phyloP scores from a whole-genome alignment of 1,139 yeast species.

The Geotrichum histeridarum region DNA sequence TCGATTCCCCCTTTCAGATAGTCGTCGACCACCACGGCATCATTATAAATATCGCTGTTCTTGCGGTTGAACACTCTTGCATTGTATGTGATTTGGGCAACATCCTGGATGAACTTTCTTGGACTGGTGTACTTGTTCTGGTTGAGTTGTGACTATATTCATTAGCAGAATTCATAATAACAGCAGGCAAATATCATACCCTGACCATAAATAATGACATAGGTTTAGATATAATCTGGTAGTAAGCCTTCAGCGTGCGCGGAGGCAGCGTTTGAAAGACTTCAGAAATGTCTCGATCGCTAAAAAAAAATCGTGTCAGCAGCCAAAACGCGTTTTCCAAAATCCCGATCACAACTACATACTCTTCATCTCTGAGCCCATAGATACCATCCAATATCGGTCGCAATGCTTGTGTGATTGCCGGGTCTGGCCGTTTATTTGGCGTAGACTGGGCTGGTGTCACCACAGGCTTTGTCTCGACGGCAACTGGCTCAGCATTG shows the following conservation, averaged over 20 bases:
- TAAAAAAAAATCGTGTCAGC: conserved; percentile 9
- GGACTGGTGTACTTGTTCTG: conserved; percentile 52
- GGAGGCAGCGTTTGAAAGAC: conserved; percentile 47
- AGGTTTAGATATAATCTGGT: conserved; percentile 46
- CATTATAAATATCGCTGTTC: conserved; percentile 61
- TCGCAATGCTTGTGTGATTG: conserved; percentile 17
- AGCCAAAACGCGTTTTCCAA: background rate
- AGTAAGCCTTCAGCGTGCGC: conserved; percentile 43
- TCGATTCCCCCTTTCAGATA: conserved; percentile 56
- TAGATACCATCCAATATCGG: conserved; percentile 36
- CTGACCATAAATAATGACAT: conserved; percentile 45
- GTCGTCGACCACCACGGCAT: conserved; percentile 66
- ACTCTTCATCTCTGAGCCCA: conserved; percentile 30
- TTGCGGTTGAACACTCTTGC: conserved; percentile 78
- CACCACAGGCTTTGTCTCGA: no score
- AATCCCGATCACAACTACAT: conserved; percentile 1
- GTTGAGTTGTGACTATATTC: conserved; percentile 41
- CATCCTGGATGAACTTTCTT: conserved; percentile 66
- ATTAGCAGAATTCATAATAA: background rate
- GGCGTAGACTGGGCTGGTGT: background rate
- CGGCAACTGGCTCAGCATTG: no score
- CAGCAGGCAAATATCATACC: conserved; percentile 23
- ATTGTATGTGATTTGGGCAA: conserved; percentile 84
- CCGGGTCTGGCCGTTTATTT: conserved; percentile 10
- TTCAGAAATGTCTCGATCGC: conserved; percentile 34